phyloP scores from a whole-genome alignment of 768 basidiomycete species.

The Tylopilus intermedius region DNA sequence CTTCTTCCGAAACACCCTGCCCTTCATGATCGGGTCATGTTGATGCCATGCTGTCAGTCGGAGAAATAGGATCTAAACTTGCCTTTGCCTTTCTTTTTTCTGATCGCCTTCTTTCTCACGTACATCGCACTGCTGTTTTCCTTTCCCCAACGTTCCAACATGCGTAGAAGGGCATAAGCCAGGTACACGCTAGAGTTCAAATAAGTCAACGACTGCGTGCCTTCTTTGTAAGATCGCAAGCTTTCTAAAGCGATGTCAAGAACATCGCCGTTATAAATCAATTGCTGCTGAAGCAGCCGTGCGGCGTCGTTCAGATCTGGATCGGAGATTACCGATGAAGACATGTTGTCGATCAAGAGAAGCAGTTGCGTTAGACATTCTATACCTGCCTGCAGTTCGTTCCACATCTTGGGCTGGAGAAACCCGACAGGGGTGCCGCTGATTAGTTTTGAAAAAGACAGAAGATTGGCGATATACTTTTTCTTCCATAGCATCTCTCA shows the following conservation, averaged over 20 bases:
- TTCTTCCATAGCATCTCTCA: constrained; percentile 86
- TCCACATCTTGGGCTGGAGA: constrained; percentile 85
- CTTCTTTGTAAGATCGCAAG: constrained; percentile 72
- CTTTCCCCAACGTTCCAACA: constrained; percentile 88
- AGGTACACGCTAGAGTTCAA: constrained; percentile 83
- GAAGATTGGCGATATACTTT: constrained; percentile 49
- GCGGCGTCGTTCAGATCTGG: constrained; percentile 64
- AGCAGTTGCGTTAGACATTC: constrained; percentile 92
- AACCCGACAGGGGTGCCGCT: constrained; percentile 6
- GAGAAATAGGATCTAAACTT: constrained; percentile 34
- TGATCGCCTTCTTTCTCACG: constrained; percentile 58
- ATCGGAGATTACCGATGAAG: constrained; percentile 40
- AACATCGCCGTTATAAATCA: constrained; percentile 94
- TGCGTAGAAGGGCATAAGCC: constrained; percentile 76
- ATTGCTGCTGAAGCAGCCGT: constrained; percentile 76
- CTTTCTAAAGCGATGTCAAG: constrained; percentile 83
- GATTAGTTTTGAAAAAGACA: constrained; percentile 3
- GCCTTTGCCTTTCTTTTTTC: constrained; percentile 47
- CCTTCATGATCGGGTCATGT: constrained; percentile 26
- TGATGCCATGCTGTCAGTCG: constrained; percentile 10
- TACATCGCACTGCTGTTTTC: constrained; percentile 61
- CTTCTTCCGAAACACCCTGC: constrained; percentile 44
- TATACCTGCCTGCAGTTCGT: constrained; percentile 88
- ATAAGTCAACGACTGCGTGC: constrained; percentile 73
- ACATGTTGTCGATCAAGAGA: constrained; percentile 83